A percentile compares a stretch with the other conserved stretches of the same genome.
Conservation (phyloP, 192 early-diverging fungal genomes). For the Mortierella alpina region DNA sequence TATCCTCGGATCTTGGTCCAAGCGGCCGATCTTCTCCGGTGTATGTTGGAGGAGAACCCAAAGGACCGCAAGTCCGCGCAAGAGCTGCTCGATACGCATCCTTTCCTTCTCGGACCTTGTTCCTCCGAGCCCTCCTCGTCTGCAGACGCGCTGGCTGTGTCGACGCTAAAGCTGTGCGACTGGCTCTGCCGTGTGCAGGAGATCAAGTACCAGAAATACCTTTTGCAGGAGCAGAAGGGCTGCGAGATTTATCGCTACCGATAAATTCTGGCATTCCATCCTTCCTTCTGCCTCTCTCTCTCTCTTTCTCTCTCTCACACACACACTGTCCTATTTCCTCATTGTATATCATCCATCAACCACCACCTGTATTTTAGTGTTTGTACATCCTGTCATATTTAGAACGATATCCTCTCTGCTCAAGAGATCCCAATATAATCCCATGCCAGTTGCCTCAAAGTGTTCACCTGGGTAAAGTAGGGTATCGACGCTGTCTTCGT, state of each 20-base stretch:
- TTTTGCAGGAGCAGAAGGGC: conserved; percentile 29
- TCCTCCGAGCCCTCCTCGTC: not conserved
- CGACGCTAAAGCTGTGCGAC: conserved; percentile 43
- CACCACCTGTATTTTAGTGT: not conserved
- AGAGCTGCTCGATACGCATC: conserved; percentile 33
- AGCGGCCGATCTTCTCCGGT: conserved; percentile 36
- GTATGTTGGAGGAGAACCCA: conserved; percentile 47
- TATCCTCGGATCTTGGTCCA: conserved; percentile 37
- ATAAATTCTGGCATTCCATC: not conserved
- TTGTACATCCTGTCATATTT: not conserved
- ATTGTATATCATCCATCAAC: not conserved
- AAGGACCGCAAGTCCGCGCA: conserved; percentile 41
- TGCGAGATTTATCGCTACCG: conserved; percentile 51
- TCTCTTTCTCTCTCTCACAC: not conserved
- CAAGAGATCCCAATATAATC: too few species aligned
- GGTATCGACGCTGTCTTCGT: too few species aligned
- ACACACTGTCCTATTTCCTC: not conserved
- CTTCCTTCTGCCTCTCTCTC: not conserved
- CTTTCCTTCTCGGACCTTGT: conserved; percentile 19
- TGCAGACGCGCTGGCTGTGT: not conserved
- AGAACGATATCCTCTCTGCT: too few species aligned
- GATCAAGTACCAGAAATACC: conserved; percentile 53
- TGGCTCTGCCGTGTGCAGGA: conserved; percentile 51
- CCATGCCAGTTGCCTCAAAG: too few species aligned
- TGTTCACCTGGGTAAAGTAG: too few species aligned